Base-by-base conservation (phyloP, 2,329 filamentous ascomycete genomes). In the Periconia digitata region DNA sequence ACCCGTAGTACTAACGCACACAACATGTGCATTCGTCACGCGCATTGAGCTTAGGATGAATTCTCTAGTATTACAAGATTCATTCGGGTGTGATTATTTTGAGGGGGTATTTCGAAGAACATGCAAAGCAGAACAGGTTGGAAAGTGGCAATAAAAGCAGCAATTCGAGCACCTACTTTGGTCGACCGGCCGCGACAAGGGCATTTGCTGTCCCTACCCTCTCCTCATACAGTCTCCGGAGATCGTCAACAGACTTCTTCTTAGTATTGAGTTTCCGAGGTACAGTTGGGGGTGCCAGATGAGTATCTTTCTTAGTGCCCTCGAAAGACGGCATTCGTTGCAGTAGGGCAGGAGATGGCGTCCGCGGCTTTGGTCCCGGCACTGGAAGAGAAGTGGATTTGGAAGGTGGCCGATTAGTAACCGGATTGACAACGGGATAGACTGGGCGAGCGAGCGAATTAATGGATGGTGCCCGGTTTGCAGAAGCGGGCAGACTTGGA, bases 201-300 rank as follows among this genome's bases (percentile, higher is more conserved):
- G 55, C 62, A 48, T 59, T 62, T 36, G 66, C 75, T 13, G 74
- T 73, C 2, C 67, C 72, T 7, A 71, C 73, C 38, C 76, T 59
- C 55, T 78, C 76, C 56, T 79, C 76, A 50, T 78, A 79, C 44
- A 79, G 55, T 53, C 72, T 59, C 45, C 75, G 62, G 50, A 79
- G 53, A 59, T 79, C 74, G 39, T 78, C 76, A 4, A 79, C 76
- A 16, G 69, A 73, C 40, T 71, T 63, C 54, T 77, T 76, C 54
- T 72, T 72, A 36, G 76, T 37, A 36, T 74, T 72, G 27, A 77
- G 56, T 45, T 65, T 74, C 44, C 66, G 51, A 32, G 72, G 58
- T 66, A 48, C 32, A 39, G 51, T 50, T 27, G 55, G 49, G 1
- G 56, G 55, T 32, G 48, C 45, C 15, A 62, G 47, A 18, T 20